Evolutionary conservation across 2,329 filamentous ascomycete species (phyloP).

Genomic region (Aspergillus luchuensis): DNA sequence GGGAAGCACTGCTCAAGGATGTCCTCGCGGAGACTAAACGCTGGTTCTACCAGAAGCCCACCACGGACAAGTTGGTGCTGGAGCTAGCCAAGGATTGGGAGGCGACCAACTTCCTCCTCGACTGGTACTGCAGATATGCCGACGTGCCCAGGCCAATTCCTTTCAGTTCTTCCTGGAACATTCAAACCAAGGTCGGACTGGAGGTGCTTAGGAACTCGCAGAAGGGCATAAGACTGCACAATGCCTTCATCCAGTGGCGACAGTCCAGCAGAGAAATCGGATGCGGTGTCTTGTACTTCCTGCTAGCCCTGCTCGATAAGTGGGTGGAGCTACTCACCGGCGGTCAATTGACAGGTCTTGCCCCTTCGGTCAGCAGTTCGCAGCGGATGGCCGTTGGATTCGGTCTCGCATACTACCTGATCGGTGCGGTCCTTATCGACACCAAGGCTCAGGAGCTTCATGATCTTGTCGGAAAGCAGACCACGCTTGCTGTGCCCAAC

Average conservation of each 20-base stretch:
- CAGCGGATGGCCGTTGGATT: conserved; percentile 55
- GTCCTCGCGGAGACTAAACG: conserved; percentile 49
- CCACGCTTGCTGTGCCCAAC: conserved; percentile 44
- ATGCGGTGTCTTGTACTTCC: conserved; percentile 57
- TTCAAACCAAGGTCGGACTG: conserved; percentile 58
- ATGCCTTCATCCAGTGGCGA: conserved; percentile 61
- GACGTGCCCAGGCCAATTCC: conserved; percentile 54
- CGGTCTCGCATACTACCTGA: conserved; percentile 59
- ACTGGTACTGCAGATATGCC: conserved; percentile 55
- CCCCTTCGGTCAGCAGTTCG: conserved; percentile 35
- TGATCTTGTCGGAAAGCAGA: conserved; percentile 46
- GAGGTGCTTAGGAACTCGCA: conserved; percentile 56
- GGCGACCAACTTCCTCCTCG: conserved; percentile 56
- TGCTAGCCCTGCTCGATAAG: conserved; percentile 58
- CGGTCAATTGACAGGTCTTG: conserved; percentile 44
- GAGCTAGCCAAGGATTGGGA: conserved; percentile 56
- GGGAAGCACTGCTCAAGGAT: conserved; percentile 49
- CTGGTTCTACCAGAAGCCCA: conserved; percentile 46
- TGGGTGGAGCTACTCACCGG: conserved; percentile 56
- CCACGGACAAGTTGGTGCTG: conserved; percentile 51
- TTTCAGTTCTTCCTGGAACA: conserved; percentile 60
- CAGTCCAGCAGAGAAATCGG: conserved; percentile 58
- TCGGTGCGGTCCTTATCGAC: conserved; percentile 60
- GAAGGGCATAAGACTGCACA: conserved; percentile 58
- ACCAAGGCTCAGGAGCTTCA: conserved; percentile 57